phyloP scores from a whole-genome alignment of 2,329 filamentous ascomycete species.

The Plenodomus biglobosus region DNA sequence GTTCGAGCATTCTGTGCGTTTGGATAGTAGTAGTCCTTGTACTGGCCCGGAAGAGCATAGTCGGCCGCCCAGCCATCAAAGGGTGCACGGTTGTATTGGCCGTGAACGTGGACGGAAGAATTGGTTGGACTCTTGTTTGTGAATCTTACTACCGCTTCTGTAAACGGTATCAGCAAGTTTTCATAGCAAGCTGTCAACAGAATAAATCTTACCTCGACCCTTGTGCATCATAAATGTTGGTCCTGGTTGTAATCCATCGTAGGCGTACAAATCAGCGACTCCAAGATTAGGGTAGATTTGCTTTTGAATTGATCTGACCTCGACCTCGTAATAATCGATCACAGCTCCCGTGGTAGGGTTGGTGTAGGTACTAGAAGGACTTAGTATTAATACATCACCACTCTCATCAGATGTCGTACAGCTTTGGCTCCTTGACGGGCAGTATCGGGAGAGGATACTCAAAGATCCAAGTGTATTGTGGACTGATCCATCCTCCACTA shows the following conservation, averaged over 20 bases:
- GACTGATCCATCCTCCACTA: constrained; percentile 33
- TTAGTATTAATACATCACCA: constrained; percentile 14
- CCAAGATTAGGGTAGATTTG: constrained; percentile 50
- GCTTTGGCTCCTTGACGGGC: constrained; percentile 47
- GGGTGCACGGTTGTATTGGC: constrained; percentile 52
- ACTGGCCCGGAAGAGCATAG: constrained; percentile 54
- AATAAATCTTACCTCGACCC: constrained; percentile 39
- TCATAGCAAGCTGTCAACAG: too few species aligned
- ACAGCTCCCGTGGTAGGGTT: constrained; percentile 37
- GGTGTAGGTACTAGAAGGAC: constrained; percentile 34
- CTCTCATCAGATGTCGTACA: constrained; percentile 34
- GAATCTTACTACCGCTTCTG: constrained; percentile 57
- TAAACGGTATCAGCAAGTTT: constrained; percentile 1
- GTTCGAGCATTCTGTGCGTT: constrained; percentile 57
- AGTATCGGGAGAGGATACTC: constrained; percentile 50
- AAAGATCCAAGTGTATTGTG: constrained; percentile 45
- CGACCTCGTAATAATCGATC: constrained; percentile 53
- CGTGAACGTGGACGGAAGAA: constrained; percentile 58
- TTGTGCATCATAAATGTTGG: constrained; percentile 55
- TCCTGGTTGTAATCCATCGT: constrained; percentile 58
- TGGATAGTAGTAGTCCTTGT: constrained; percentile 65
- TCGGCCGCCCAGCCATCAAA: constrained; percentile 61
- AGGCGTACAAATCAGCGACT: constrained; percentile 50
- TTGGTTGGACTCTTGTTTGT: constrained; percentile 52
- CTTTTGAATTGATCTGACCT: constrained; percentile 45